Base-by-base conservation (phyloP, 2,329 filamentous ascomycete species). In the Fusarium heterosporum region DNA sequence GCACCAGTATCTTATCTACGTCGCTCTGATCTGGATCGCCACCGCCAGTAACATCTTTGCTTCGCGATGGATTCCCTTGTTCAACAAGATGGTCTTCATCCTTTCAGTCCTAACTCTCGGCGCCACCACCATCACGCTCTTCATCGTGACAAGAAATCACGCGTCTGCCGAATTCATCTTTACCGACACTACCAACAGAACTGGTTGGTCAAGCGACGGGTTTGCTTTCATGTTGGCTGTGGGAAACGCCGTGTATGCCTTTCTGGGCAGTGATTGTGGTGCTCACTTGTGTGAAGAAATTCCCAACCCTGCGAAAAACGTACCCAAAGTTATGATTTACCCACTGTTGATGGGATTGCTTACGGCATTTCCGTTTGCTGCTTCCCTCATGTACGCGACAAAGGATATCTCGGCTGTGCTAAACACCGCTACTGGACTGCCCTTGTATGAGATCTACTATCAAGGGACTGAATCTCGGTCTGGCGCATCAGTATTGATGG, bases 1-100 rank as follows among this genome's bases (percentile, higher is more conserved):
- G 86, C 89, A 91, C 66, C 86, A 90, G 61, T 91, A 91, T 74
- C 76, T 91, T 12, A 88, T 91, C 52, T 91, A 91, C 74, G 83
- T 89, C 36, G 86, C 78, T 6, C 87, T 87, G 68, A 89, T 85
- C 11, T 65, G 87, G 43, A 76, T 83, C 10, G 86, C 86, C 13
- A 87, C 90, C 59, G 55, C 85, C 38, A 79, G 90, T 74, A 91
- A 91, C 64, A 85, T 87, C 3, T 87, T 91, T 59, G 79, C 83
- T 10, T 55, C 68, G 1, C 51, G 26, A n/a, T 66, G 56, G 65
- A 59, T 69, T 8, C 66, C 66, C 3, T 39, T 63, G 0, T 69
- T 69, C 28, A 69, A 69, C 38, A 65, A 69, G n/a, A 34, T 57
- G 14, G 26, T 69, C 4, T 69, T 69, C 2, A 16, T 66, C 14